Evolutionary conservation across 2,329 filamentous ascomycete species (phyloP).

Genomic region (Ophiostoma tasmaniense): DNA sequence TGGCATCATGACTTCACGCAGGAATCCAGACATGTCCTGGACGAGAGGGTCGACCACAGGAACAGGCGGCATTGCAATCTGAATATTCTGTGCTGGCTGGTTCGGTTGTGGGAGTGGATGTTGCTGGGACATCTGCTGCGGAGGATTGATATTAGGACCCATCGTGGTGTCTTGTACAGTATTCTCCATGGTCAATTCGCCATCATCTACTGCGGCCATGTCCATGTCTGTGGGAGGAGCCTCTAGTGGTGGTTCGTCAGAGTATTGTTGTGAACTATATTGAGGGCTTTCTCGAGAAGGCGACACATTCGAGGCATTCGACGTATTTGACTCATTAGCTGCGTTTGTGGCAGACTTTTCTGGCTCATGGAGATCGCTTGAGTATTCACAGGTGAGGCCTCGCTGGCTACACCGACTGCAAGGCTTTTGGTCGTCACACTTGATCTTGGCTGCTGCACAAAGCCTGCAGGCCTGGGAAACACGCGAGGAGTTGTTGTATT

Average conservation of each 20-base stretch:
- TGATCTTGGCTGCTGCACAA: constrained; percentile 45
- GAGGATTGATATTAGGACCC: not conserved
- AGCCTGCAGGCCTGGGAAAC: constrained; percentile 46
- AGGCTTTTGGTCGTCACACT: constrained; percentile 48
- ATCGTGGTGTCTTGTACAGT: not conserved
- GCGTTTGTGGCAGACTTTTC: not conserved
- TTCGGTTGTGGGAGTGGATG: not conserved
- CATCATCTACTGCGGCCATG: not conserved
- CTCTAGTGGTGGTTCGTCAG: not conserved
- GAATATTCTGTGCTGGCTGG: not conserved
- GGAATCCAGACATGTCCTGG: constrained; percentile 36
- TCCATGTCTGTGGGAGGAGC: not conserved
- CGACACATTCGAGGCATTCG: not conserved
- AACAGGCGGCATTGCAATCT: not conserved
- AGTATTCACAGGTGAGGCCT: constrained; percentile 37
- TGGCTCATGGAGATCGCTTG: constrained; percentile 3
- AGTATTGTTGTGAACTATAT: not conserved
- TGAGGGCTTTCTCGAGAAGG: not conserved
- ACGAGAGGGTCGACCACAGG: not conserved
- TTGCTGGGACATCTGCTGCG: not conserved
- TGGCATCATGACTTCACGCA: constrained; percentile 44
- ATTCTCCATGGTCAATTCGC: not conserved
- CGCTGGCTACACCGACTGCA: constrained; percentile 43
- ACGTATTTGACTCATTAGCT: not conserved
- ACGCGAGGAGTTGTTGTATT: constrained; percentile 31